Percentiles rank a stretch among this genome's conserved stretches.
These are phyloP conservation scores for Fomitopsis betulina DNA, from an alignment of 1,284 basidiomycete species.

Conservation along the genomic window DNA sequence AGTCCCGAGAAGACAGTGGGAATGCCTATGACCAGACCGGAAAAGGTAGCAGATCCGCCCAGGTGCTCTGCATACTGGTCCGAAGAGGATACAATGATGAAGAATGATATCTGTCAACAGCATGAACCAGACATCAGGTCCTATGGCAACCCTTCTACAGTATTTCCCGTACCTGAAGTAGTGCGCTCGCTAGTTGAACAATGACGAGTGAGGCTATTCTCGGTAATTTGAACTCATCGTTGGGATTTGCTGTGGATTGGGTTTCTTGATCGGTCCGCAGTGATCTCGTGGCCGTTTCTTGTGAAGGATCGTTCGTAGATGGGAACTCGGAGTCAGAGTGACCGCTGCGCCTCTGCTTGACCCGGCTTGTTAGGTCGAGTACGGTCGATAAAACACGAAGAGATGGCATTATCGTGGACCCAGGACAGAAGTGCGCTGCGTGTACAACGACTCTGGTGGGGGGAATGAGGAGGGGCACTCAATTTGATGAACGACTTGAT, in stretches of 20 bases:
- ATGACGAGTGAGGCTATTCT: conserved; percentile 38
- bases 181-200: conserved; percentile 37
- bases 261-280: neutral
- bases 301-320: neutral
- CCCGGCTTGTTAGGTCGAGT: neutral
- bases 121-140: neutral
- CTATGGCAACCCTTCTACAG: neutral
- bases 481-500: too few species aligned
- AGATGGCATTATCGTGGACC: neutral
- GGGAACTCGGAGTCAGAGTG: neutral
- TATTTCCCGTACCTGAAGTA: conserved; percentile 41
- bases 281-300: neutral
- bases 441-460: neutral
- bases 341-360: neutral
- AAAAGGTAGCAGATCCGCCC: conserved; percentile 62
- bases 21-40: conserved; percentile 66
- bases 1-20: conserved; percentile 57
- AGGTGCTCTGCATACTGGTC: conserved; percentile 57
- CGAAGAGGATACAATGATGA: conserved; percentile 64
- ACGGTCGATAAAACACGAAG: neutral
- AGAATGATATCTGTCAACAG: conserved; percentile 53
- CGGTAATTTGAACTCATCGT: conserved; percentile 46
- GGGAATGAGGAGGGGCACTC: too few species aligned
- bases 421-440: neutral
- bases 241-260: conserved; percentile 10